These are phyloP conservation scores for Pezicula carpinea DNA, from an alignment of 2,329 filamentous ascomycete genomes.

Conservation along the genomic window DNA sequence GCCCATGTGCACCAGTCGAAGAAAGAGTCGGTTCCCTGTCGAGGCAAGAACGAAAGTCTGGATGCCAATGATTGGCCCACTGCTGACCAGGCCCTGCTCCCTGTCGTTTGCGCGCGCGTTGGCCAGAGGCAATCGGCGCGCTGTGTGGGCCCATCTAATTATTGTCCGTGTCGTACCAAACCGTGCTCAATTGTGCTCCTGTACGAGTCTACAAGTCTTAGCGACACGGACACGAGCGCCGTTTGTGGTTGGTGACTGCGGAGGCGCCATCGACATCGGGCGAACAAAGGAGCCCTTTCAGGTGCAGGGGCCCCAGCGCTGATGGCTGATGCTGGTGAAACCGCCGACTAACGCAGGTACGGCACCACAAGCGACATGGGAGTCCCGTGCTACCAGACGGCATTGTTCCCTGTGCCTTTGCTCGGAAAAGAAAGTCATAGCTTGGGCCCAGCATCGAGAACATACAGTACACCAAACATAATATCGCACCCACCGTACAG, in stretches of 20 bases:
- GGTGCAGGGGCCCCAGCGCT: neutral
- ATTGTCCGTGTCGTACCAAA: too few species aligned
- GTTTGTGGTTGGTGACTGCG: too few species aligned
- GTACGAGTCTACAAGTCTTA: too few species aligned
- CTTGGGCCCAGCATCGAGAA: too few species aligned
- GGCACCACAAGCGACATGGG: neutral
- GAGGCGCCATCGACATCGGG: too few species aligned
- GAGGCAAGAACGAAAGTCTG: neutral
- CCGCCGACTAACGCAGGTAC: slow-evolving; percentile 9
- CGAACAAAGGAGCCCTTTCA: too few species aligned
- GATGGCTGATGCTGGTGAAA: neutral
- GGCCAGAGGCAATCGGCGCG: neutral
- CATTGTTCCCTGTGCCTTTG: neutral
- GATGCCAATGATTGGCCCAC: neutral
- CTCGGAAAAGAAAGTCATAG: too few species aligned
- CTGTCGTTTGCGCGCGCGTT: neutral
- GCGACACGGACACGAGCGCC: too few species aligned
- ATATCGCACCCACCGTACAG: too few species aligned
- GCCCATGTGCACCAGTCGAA: slow-evolving; percentile 15
- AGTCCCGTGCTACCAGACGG: too few species aligned
- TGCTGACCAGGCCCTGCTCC: neutral
- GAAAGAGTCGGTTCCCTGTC: slow-evolving; percentile 5
- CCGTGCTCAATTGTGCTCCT: too few species aligned
- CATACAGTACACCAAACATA: neutral
- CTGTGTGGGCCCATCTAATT: neutral